Evolutionary conservation across 257 asterid genomes (phyloP).

Genomic region (Nicotiana otophora): DNA sequence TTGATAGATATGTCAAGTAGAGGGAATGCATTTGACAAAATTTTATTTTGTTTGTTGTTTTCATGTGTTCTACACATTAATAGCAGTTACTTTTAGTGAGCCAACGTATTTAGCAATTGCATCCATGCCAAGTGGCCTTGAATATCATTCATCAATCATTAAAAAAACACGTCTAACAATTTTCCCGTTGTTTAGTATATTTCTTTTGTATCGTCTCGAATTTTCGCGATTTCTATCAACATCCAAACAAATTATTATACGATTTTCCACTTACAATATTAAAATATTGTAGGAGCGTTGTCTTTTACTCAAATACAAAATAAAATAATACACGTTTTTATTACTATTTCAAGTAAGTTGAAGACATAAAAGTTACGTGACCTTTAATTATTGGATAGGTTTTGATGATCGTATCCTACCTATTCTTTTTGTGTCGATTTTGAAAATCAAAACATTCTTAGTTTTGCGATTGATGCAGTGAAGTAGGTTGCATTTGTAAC

Average conservation of each 20-base stretch:
- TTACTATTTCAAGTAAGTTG: not conserved
- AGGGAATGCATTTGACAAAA: too few species aligned
- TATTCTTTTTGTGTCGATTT: not conserved
- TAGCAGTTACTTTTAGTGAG: not conserved
- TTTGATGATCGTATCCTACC: not conserved
- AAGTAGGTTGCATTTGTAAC: not conserved
- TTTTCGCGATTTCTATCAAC: not conserved
- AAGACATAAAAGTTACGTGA: not conserved
- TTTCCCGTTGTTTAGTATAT: not conserved
- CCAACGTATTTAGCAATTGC: not conserved
- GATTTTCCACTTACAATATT: not conserved
- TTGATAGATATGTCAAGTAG: too few species aligned
- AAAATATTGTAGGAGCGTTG: not conserved
- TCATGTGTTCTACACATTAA: not conserved
- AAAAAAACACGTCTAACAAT: not conserved
- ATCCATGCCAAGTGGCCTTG: slow-evolving; percentile 10
- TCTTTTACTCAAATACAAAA: not conserved
- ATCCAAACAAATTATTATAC: not conserved
- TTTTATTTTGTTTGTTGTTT: not conserved
- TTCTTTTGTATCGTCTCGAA: not conserved
- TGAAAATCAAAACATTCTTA: not conserved
- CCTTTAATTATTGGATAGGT: not conserved
- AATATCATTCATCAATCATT: not conserved
- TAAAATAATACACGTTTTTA: not conserved
- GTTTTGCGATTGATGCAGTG: not conserved